phyloP scores from a whole-genome alignment of 805 yeast species.

The Candida montana region DNA sequence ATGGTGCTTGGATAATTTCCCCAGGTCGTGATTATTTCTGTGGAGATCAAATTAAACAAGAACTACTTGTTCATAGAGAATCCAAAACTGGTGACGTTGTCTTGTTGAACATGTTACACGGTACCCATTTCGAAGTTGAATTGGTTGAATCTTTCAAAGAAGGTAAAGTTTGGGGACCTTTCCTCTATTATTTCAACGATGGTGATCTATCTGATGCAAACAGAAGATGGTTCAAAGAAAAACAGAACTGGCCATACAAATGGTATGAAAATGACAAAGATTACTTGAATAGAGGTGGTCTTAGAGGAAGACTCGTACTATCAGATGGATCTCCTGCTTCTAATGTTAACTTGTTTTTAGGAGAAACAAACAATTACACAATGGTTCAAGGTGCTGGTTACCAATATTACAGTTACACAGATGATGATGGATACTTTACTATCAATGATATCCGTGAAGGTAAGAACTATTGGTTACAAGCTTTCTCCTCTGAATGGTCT shows the following conservation, averaged over 20 bases:
- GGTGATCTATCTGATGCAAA: slow-evolving; percentile 5
- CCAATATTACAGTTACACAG: slow-evolving; percentile 5
- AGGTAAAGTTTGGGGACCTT: slow-evolving; percentile 6
- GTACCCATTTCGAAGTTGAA: slow-evolving; percentile 5
- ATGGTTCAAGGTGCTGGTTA: slow-evolving; percentile 6
- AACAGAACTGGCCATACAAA: slow-evolving; percentile 5
- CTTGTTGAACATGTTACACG: slow-evolving; percentile 4
- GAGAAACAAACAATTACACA: slow-evolving; percentile 3
- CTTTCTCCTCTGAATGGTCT: slow-evolving; percentile 6
- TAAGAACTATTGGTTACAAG: slow-evolving; percentile 2
- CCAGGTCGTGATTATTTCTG: slow-evolving; percentile 6
- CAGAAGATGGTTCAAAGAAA: slow-evolving; percentile 4
- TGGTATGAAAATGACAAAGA: slow-evolving; percentile 1
- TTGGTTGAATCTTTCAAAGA: background rate
- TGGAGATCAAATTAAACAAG: slow-evolving; percentile 6
- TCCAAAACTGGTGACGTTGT: slow-evolving; percentile 5
- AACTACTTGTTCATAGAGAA: slow-evolving; percentile 4
- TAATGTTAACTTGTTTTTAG: slow-evolving; percentile 2
- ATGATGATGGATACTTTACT: slow-evolving; percentile 4
- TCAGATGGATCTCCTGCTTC: slow-evolving; percentile 6
- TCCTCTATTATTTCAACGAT: slow-evolving; percentile 3
- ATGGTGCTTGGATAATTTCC: slow-evolving; percentile 4
- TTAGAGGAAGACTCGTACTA: slow-evolving; percentile 2
- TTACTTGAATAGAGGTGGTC: slow-evolving; percentile 1
- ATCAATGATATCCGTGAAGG: background rate